phyloP scores from a whole-genome alignment of 2,329 filamentous ascomycete species.

The Tolypocladium nubicola region DNA sequence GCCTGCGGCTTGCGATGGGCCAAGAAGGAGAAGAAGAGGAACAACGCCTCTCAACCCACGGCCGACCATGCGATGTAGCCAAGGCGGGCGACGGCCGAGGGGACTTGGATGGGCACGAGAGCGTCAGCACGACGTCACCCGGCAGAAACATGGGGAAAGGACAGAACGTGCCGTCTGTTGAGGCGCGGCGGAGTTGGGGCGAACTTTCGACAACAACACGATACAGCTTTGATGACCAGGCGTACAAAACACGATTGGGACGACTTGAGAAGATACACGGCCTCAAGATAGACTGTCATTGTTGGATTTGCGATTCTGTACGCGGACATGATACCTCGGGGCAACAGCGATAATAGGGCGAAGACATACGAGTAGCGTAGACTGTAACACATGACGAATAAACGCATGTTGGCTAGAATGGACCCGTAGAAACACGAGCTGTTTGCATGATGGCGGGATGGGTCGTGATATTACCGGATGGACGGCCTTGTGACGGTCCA shows the following conservation, averaged over 20 bases:
- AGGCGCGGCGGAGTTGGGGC: not conserved
- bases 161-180: not conserved
- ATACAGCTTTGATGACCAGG: not conserved
- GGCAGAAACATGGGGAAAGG: not conserved
- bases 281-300: not conserved
- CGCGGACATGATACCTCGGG: slow-evolving; percentile 12
- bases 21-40: slow-evolving; percentile 70
- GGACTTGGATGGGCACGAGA: not conserved
- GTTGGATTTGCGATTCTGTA: slow-evolving; percentile 3
- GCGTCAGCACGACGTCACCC: not conserved
- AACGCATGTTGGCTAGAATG: not conserved
- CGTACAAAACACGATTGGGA: not conserved
- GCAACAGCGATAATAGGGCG: not conserved
- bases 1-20: slow-evolving; percentile 74
- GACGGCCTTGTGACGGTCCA: not conserved
- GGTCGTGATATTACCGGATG: not conserved
- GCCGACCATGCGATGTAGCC: slow-evolving; percentile 13
- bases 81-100: not conserved
- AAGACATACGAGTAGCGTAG: not conserved
- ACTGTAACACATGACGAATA: not conserved
- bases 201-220: not conserved
- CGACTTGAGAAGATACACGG: not conserved
- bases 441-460: not conserved
- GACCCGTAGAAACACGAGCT: not conserved
- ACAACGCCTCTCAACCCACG: slow-evolving; percentile 10